Conservation (phyloP, 441 rosid genomes). For the Eugenia klotzschiana region DNA sequence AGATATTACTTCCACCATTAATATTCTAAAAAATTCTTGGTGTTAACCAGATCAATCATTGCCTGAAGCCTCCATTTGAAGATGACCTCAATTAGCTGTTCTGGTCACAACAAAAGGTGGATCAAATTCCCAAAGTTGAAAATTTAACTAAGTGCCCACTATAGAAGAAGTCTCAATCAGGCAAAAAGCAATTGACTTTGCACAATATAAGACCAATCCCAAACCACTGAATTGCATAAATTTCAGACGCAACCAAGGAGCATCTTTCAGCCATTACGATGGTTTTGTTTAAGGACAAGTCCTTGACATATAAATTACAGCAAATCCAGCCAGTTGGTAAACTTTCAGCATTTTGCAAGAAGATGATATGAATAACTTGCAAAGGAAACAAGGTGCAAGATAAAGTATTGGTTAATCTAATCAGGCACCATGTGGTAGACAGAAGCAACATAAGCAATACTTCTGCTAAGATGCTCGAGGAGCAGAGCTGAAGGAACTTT, state of each 20-base stretch:
- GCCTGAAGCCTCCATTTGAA: background rate
- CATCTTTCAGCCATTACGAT: background rate
- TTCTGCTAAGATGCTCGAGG: background rate
- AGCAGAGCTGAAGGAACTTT: background rate
- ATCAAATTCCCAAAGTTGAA: background rate
- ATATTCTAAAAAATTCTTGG: background rate
- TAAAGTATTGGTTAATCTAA: background rate
- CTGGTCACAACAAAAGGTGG: background rate
- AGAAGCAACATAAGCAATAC: background rate
- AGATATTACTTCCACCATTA: background rate
- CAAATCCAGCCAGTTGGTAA: background rate
- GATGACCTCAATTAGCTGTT: background rate
- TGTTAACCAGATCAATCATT: background rate
- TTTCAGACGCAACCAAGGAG: background rate
- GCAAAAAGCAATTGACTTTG: background rate
- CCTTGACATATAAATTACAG: background rate
- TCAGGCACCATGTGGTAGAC: background rate
- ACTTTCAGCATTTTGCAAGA: background rate
- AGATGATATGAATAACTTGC: background rate
- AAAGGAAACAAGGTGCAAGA: background rate
- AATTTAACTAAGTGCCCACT: background rate
- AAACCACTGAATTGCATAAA: background rate
- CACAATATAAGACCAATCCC: background rate
- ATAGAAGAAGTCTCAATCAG: background rate
- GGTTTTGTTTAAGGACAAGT: background rate